phyloP scores from a whole-genome alignment of 2,329 filamentous ascomycete species.

The Cercospora nicotianae region DNA sequence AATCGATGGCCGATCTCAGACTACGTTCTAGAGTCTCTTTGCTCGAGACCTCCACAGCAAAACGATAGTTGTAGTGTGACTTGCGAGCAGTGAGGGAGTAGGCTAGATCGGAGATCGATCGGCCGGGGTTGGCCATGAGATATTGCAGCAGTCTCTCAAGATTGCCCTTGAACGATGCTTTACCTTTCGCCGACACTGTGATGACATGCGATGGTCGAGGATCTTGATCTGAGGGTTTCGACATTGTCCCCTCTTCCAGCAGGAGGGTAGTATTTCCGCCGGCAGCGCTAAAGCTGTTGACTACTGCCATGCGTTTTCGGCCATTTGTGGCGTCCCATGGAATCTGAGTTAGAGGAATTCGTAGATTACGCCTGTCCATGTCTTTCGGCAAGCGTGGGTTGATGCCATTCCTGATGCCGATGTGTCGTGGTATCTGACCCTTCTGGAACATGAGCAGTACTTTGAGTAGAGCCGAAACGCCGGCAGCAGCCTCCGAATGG shows the following conservation, averaged over 20 bases:
- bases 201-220: slow-evolving; percentile 60
- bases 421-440: slow-evolving; percentile 63
- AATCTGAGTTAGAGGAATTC: slow-evolving; percentile 54
- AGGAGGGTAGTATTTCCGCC: slow-evolving; percentile 70
- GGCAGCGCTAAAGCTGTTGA: slow-evolving; percentile 72
- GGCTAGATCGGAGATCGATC: slow-evolving; percentile 55
- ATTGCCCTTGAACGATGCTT: slow-evolving; percentile 53
- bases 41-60: slow-evolving; percentile 36
- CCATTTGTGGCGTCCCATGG: slow-evolving; percentile 37
- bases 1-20: not conserved
- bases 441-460: slow-evolving; percentile 66
- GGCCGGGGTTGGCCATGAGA: slow-evolving; percentile 55
- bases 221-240: slow-evolving; percentile 44
- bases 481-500: slow-evolving; percentile 34
- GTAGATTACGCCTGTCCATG: slow-evolving; percentile 57
- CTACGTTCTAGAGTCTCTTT: slow-evolving; percentile 34
- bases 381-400: slow-evolving; percentile 62
- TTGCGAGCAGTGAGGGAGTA: slow-evolving; percentile 67
- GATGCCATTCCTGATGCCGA: slow-evolving; percentile 65
- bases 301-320: slow-evolving; percentile 43
- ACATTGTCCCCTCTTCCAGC: slow-evolving; percentile 59
- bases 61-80: slow-evolving; percentile 45
- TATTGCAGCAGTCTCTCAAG: slow-evolving; percentile 56
- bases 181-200: slow-evolving; percentile 59
- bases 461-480: slow-evolving; percentile 61